Percentiles rank a stretch among this genome's conserved stretches.
Evolutionary conservation across 106 monocot species (phyloP).

Genomic region (Acorus gramineus): DNA sequence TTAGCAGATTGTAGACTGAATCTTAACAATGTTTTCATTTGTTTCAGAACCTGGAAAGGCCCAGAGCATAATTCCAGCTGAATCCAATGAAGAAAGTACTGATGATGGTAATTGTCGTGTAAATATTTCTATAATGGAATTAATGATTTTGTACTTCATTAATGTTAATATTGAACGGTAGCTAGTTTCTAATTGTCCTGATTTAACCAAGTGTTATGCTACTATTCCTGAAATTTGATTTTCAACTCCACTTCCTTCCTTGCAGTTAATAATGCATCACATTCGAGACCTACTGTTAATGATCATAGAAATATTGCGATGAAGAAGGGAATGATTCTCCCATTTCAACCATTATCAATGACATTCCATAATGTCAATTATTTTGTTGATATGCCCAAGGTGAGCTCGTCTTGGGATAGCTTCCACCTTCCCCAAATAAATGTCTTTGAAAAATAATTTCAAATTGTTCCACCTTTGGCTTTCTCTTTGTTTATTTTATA

Average conservation of each 20-base stretch:
- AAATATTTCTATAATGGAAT: too few relatives aligned
- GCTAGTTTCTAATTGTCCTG: too few relatives aligned
- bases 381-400: constrained; percentile 44
- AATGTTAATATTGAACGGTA: too few relatives aligned
- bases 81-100: constrained; percentile 7
- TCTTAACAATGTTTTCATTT: background rate
- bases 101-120: background rate
- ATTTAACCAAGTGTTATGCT: too few relatives aligned
- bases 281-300: background rate
- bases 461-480: constrained; percentile 13
- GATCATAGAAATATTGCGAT: background rate
- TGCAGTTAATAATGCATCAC: constrained; percentile 3
- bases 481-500: background rate
- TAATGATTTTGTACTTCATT: too few relatives aligned
- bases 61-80: constrained; percentile 25
- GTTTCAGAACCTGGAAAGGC: constrained; percentile 31
- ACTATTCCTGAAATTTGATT: too few relatives aligned
- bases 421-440: too few relatives aligned
- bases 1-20: background rate
- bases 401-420: background rate
- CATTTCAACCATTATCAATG: constrained; percentile 35
- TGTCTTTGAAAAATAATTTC: constrained; percentile 31
- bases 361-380: constrained; percentile 43
- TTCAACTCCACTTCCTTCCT: background rate
- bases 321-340: constrained; percentile 43